A percentile compares a stretch with the other conserved stretches of the same genome.
Evolutionary conservation across 345 rosid genomes (phyloP).

Genomic region (Heritiera littoralis): DNA sequence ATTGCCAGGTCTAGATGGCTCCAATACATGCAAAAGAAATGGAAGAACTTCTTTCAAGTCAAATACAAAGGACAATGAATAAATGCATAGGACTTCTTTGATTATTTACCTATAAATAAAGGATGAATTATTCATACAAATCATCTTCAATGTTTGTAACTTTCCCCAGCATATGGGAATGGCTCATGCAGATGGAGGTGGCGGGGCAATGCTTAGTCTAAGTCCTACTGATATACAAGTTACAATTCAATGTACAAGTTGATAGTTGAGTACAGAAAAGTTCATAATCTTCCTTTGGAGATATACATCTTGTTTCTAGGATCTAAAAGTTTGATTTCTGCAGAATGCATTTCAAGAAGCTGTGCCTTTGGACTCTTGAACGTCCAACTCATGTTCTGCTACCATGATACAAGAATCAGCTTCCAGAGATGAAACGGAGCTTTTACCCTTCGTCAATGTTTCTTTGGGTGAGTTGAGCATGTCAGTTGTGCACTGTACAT

Average conservation of each 20-base stretch:
- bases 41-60: background rate
- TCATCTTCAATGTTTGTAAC: background rate
- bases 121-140: slow-evolving; percentile 1
- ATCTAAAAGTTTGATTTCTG: background rate
- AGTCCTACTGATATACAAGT: slow-evolving; percentile 7
- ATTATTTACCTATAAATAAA: background rate
- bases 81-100: background rate
- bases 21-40: too few relatives aligned
- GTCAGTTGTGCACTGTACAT: slow-evolving; percentile 82
- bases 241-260: background rate
- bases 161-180: background rate
- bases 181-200: background rate
- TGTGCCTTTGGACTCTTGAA: slow-evolving; percentile 57
- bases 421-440: slow-evolving; percentile 62
- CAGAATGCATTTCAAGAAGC: slow-evolving; percentile 52
- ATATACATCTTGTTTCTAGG: background rate
- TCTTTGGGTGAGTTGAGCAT: slow-evolving; percentile 59
- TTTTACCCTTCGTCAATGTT: slow-evolving; percentile 39
- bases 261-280: background rate
- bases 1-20: too few relatives aligned
- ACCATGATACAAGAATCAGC: slow-evolving; percentile 89
- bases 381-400: slow-evolving; percentile 80
- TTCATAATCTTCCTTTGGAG: background rate
- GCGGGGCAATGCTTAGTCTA: background rate
- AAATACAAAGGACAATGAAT: background rate